Percentiles rank a stretch among this genome's conserved stretches.
These are phyloP conservation scores for Fusarium sp. DNA, from an alignment of 2,329 filamentous ascomycete species.

Conservation along the genomic window DNA sequence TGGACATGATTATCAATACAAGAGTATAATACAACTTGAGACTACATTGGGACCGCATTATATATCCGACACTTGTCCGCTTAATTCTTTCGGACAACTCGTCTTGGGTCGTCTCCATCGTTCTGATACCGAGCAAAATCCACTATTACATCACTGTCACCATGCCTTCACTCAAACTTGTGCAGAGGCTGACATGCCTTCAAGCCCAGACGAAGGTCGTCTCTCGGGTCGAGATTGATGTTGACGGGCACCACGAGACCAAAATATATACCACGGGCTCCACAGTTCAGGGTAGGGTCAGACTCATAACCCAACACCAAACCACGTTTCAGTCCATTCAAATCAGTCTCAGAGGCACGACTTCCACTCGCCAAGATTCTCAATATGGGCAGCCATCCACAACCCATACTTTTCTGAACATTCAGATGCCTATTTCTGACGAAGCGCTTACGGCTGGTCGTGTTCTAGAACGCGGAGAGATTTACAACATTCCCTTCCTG, in stretches of 20 bases:
- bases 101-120: rapidly evolving
- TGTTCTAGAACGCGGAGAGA: background rate
- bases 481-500: background rate
- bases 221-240: background rate
- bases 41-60: rapidly evolving
- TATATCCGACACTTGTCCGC: background rate
- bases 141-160: rapidly evolving
- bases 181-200: background rate
- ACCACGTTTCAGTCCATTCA: background rate
- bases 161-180: background rate
- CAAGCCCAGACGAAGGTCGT: background rate
- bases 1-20: background rate
- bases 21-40: too few relatives aligned
- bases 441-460: background rate
- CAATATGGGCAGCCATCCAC: constrained; percentile 3
- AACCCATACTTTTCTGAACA: background rate
- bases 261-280: background rate
- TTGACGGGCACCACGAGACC: background rate
- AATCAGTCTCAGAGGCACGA: background rate
- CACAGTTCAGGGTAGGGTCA: background rate
- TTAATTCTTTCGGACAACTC: rapidly evolving
- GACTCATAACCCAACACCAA: background rate
- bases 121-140: too few relatives aligned
- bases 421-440: background rate
- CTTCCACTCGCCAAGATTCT: background rate